These are phyloP conservation scores for Cladosporium cucumerinum DNA, from an alignment of 2,329 filamentous ascomycete species.

Conservation along the genomic window DNA sequence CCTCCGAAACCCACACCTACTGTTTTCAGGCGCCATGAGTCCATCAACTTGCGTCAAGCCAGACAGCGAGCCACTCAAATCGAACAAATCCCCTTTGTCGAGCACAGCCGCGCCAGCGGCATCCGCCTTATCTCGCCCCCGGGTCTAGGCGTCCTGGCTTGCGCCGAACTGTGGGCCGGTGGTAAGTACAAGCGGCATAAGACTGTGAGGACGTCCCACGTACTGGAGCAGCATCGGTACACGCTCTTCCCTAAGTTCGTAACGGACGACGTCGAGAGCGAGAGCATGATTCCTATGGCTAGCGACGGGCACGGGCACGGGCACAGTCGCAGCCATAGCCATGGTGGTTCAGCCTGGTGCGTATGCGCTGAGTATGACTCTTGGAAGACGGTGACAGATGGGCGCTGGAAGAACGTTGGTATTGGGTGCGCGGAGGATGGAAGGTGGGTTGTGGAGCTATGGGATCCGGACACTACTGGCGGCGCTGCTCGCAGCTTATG, in stretches of 20 bases:
- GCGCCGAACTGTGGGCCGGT: constrained; percentile 19
- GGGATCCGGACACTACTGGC: neutral
- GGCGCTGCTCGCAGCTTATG: neutral
- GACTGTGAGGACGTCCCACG: neutral
- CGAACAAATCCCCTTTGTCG: neutral
- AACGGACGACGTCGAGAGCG: neutral
- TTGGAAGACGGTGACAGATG: constrained; percentile 15
- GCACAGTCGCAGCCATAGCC: neutral
- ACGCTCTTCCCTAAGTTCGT: neutral
- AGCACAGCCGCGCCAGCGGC: neutral
- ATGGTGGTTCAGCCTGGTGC: neutral
- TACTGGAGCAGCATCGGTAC: neutral
- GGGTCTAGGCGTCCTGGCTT: constrained; percentile 17
- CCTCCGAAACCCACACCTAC: neutral
- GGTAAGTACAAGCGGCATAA: constrained; percentile 22
- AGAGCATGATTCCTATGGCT: neutral
- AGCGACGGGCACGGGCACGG: neutral
- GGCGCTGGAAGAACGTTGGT: constrained; percentile 16
- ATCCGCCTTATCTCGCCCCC: constrained; percentile 20
- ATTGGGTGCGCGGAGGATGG: constrained; percentile 19
- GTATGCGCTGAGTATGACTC: constrained; percentile 7
- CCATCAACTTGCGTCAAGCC: neutral
- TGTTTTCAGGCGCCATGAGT: neutral
- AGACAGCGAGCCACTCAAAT: neutral
- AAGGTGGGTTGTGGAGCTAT: constrained; percentile 22